Evolutionary conservation across 306 rosid genomes (phyloP).

Genomic region (Astragalus membranaceus): DNA sequence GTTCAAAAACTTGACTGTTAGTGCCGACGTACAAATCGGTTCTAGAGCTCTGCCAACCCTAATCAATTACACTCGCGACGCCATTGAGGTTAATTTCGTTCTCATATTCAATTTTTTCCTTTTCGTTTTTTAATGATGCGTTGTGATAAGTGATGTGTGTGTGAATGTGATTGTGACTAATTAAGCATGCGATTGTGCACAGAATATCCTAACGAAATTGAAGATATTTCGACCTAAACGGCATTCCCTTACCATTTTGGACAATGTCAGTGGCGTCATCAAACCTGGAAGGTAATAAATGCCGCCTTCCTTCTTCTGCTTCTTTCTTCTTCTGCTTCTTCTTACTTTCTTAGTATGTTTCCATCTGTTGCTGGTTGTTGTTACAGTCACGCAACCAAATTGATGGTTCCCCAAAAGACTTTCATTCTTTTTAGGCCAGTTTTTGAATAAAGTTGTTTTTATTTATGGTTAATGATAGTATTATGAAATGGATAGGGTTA

Average conservation of each 20-base stretch:
- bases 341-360: background rate
- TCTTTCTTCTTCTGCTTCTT: too few relatives aligned
- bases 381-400: background rate
- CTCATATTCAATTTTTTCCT: background rate
- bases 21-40: constrained; percentile 58
- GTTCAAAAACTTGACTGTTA: constrained; percentile 44
- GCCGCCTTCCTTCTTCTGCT: background rate
- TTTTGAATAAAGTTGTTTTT: background rate
- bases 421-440: background rate
- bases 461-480: background rate
- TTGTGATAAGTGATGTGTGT: background rate
- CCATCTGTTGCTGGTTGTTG: background rate
- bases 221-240: constrained; percentile 38
- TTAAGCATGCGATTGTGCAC: constrained; percentile 16
- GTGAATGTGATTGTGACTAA: background rate
- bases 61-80: constrained; percentile 43
- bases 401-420: background rate
- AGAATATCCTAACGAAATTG: constrained; percentile 42
- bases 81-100: constrained; percentile 42
- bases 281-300: constrained; percentile 64
- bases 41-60: constrained; percentile 79
- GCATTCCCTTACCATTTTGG: constrained; percentile 54
- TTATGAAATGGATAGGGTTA: background rate
- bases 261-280: constrained; percentile 51
- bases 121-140: background rate